Evolutionary conservation across 441 rosid genomes (phyloP).

Genomic region (Adansonia rubrostipa): DNA sequence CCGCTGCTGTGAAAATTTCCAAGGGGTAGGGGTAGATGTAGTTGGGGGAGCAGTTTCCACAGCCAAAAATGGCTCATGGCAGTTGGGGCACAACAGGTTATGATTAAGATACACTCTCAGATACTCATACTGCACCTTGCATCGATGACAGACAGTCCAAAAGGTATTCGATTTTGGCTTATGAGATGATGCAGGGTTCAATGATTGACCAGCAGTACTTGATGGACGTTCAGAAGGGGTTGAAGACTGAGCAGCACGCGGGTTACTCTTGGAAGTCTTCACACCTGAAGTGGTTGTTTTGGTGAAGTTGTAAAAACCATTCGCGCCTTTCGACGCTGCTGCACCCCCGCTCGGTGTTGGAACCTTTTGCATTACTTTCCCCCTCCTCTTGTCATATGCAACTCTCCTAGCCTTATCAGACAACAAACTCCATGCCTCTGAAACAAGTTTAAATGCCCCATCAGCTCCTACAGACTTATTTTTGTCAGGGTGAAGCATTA

Average conservation of each 20-base stretch:
- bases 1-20: conserved; percentile 50
- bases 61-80: conserved; percentile 57
- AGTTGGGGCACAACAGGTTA: conserved; percentile 57
- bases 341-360: conserved; percentile 43
- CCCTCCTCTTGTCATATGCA: conserved; percentile 58
- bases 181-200: conserved; percentile 35
- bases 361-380: conserved; percentile 43
- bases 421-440: conserved; percentile 71
- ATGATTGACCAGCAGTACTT: conserved; percentile 25
- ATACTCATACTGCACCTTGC: conserved; percentile 68
- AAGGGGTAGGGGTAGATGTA: conserved; percentile 34
- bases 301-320: conserved; percentile 47
- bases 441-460: conserved; percentile 64
- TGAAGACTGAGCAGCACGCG: conserved; percentile 30
- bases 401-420: conserved; percentile 57
- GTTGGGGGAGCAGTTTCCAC: conserved; percentile 53
- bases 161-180: conserved; percentile 51
- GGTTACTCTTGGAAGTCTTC: conserved; percentile 36
- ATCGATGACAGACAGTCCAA: conserved; percentile 65
- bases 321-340: conserved; percentile 34
- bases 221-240: too few species aligned
- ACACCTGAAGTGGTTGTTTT: conserved; percentile 34
- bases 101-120: conserved; percentile 52
- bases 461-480: conserved; percentile 67
- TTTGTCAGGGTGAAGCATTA: conserved; percentile 69